Evolutionary conservation across 805 yeast species (phyloP).

Genomic region (Pichia manshurica): DNA sequence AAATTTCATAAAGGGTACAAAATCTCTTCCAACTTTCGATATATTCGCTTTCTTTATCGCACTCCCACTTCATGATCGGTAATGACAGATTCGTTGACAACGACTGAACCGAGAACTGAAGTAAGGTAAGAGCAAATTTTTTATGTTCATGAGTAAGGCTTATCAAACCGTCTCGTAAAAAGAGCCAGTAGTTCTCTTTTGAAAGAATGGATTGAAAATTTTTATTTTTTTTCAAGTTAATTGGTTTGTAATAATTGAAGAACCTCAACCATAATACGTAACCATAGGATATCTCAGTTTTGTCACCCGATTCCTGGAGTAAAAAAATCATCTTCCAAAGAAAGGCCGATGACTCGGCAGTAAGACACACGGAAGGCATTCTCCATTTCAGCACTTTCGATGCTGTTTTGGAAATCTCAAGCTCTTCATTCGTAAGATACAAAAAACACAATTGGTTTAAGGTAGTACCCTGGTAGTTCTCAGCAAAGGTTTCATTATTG

Average conservation of each 20-base stretch:
- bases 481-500: constrained; percentile 16
- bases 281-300: constrained; percentile 35
- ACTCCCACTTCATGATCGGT: constrained; percentile 43
- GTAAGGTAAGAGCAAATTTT: constrained; percentile 60
- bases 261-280: constrained; percentile 53
- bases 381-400: constrained; percentile 52
- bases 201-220: constrained; percentile 29
- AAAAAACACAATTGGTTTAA: constrained; percentile 29
- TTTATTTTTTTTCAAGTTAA: constrained; percentile 8
- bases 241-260: constrained; percentile 27
- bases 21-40: constrained; percentile 64
- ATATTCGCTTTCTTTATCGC: constrained; percentile 23
- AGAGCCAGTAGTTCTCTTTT: constrained; percentile 45
- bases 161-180: constrained; percentile 50
- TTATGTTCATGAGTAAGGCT: constrained; percentile 58
- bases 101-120: constrained; percentile 53
- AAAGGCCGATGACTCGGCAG: constrained; percentile 19
- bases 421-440: constrained; percentile 36
- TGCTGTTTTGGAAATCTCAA: constrained; percentile 32
- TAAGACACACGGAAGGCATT: constrained; percentile 29
- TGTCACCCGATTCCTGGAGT: constrained; percentile 28
- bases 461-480: background rate
- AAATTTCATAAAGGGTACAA: constrained; percentile 69
- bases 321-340: constrained; percentile 44
- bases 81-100: constrained; percentile 32